Conservation (phyloP, 768 basidiomycete genomes). For the Tricholoma hemisulphureum region DNA sequence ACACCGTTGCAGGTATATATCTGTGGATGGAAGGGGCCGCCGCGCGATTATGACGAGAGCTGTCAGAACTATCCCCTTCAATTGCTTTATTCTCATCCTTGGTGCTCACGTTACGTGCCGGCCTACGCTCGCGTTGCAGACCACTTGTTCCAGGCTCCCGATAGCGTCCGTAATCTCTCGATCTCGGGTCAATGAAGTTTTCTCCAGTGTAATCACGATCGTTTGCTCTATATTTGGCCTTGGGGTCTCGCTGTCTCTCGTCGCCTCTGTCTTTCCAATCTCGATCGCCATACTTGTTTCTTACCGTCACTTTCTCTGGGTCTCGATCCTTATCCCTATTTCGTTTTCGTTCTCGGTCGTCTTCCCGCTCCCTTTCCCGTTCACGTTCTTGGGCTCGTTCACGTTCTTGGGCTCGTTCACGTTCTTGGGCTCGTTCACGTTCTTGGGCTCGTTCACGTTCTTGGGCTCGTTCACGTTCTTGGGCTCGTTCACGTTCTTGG, state of each 20-base stretch:
- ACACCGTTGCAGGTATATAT: conserved; percentile 26
- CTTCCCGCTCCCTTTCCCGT: conserved; percentile 11
- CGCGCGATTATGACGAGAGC: conserved; percentile 20
- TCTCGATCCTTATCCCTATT: conserved; percentile 22
- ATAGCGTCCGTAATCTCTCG: background rate
- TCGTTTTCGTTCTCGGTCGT: conserved; percentile 30
- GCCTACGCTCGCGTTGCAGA: background rate
- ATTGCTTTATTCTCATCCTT: conserved; percentile 11
- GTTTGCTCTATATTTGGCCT: conserved; percentile 4
- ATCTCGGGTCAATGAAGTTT: background rate
- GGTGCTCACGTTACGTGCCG: background rate
- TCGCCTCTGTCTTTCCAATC: conserved; percentile 6
- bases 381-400: conserved; percentile 8
- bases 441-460: conserved; percentile 11
- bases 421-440: conserved; percentile 9
- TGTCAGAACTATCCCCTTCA: conserved; percentile 29
- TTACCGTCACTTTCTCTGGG: conserved; percentile 17
- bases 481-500: conserved; percentile 1
- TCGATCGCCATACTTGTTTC: conserved; percentile 11
- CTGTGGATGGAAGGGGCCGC: conserved; percentile 23
- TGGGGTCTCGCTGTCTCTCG: conserved; percentile 4
- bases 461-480: conserved; percentile 12
- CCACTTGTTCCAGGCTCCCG: background rate
- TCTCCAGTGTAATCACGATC: conserved; percentile 10
- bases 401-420: conserved; percentile 12